Evolutionary conservation across 495 filamentous ascomycete genomes (phyloP).

Genomic region (Zalerion maritima): DNA sequence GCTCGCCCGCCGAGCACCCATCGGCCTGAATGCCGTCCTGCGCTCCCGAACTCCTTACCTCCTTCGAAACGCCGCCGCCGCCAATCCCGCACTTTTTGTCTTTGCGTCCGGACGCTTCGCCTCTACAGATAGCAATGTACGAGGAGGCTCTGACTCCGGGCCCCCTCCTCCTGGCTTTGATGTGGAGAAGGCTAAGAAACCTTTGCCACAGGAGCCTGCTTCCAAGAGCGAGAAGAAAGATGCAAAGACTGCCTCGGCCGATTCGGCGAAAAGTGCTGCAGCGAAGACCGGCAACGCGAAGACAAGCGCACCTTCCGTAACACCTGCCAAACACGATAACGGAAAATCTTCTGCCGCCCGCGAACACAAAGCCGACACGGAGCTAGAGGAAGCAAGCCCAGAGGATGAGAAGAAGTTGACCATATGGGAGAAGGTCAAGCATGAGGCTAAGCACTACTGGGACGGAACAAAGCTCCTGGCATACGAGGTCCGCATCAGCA

Average conservation of each 20-base stretch:
- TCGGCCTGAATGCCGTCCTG: too few species aligned
- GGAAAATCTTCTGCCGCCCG: constrained; percentile 17
- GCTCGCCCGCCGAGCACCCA: too few species aligned
- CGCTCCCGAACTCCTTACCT: too few species aligned
- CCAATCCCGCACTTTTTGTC: too few species aligned
- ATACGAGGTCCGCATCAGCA: constrained; percentile 84
- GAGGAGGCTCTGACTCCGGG: too few species aligned
- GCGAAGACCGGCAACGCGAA: constrained; percentile 18
- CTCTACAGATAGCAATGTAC: too few species aligned
- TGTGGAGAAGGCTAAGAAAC: constrained; percentile 77
- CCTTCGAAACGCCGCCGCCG: too few species aligned
- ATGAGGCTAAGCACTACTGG: constrained; percentile 89
- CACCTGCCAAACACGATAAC: constrained; percentile 13
- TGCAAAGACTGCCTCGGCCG: constrained; percentile 17
- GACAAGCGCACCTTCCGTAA: constrained; percentile 5
- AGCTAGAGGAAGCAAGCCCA: constrained; percentile 31
- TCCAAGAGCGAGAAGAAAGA: constrained; percentile 23
- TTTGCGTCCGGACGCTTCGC: too few species aligned
- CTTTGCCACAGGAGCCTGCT: constrained; percentile 40
- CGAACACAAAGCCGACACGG: constrained; percentile 16
- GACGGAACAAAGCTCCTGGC: constrained; percentile 97
- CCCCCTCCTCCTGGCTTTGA: constrained; percentile 93
- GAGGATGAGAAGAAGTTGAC: constrained; percentile 78
- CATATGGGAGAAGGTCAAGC: constrained; percentile 80
- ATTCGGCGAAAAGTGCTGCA: constrained; percentile 13